A percentile compares a stretch with the other conserved stretches of the same genome.
phyloP scores from a whole-genome alignment of 345 rosid genomes.

The Physaria fendleri region DNA sequence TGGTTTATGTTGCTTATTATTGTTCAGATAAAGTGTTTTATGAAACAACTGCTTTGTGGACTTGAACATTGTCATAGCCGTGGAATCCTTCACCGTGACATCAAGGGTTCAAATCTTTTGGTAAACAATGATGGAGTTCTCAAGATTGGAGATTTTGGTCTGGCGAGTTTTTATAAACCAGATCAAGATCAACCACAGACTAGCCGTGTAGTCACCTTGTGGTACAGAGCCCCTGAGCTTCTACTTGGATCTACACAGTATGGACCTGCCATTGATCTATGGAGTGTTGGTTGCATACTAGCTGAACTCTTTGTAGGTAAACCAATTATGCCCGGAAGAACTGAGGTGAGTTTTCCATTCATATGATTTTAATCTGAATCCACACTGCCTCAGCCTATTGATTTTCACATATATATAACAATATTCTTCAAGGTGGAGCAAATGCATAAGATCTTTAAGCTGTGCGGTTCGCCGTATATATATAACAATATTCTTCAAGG shows the following conservation, averaged over 20 bases:
- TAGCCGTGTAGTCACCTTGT: slow-evolving; percentile 92
- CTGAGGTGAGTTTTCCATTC: slow-evolving; percentile 47
- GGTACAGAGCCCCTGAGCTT: slow-evolving; percentile 98
- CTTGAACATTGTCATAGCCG: slow-evolving; percentile 85
- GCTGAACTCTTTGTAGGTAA: slow-evolving; percentile 82
- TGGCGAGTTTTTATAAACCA: slow-evolving; percentile 57
- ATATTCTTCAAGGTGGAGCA: slow-evolving; percentile 69
- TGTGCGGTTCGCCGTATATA: slow-evolving; percentile 88
- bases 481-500: slow-evolving; percentile 32
- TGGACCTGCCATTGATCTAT: slow-evolving; percentile 77
- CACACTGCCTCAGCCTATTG: not conserved
- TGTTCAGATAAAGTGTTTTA: slow-evolving; percentile 67
- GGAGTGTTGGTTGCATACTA: slow-evolving; percentile 90
- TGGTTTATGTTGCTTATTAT: not conserved
- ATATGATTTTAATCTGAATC: not conserved
- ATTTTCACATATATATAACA: not conserved
- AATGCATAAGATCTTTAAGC: slow-evolving; percentile 91
- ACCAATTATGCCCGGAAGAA: slow-evolving; percentile 96
- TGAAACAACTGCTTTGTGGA: slow-evolving; percentile 69
- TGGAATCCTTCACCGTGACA: slow-evolving; percentile 82
- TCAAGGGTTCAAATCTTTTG: slow-evolving; percentile 87
- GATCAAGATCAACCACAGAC: slow-evolving; percentile 55
- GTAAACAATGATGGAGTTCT: slow-evolving; percentile 66
- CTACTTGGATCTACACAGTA: slow-evolving; percentile 82
- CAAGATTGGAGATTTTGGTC: slow-evolving; percentile 89